Evolutionary conservation across 768 basidiomycete genomes (phyloP), one percentile per base, ranked within the genome.

Genomic region (Leccinum fibrillosum): DNA sequence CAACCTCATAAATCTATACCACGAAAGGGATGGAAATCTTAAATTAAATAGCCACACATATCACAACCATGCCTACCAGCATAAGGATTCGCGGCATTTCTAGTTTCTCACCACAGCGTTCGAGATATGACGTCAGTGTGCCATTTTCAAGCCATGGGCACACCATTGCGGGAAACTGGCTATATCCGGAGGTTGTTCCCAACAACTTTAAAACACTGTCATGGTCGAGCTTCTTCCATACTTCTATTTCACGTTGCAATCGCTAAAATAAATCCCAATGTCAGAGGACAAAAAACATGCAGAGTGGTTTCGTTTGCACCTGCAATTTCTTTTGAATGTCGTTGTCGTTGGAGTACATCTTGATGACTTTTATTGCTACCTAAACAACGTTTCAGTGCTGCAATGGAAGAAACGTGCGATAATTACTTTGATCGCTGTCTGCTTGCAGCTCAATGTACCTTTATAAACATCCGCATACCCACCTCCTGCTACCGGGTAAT

Each of bases 181-280:
- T 8, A n/a, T 13, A 50, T 21, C 30, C 49, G 5, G 30, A 50
- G 13, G 49, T 34, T 32, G 10, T 50, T 15, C 49, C 49, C 25
- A 50, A 12, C 4, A 50, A 25, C 5, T 30, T 7, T 10, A 61
- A 12, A 42, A 61, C 45, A 12, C 47, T 54, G 21, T 34, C 1
- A 34, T 59, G 57, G 4, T 42, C 26, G 28, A 61, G 53, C 21
- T 48, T 61, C 53, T 34, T 44, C 60, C 60, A 59, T 21, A 59
- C 35, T n/a, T 44, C 25, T 11, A 55, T 19, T 28, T 61, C 57
- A 5, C 45, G 44, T 49, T 28, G 45, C 10, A 61, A 32, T 26
- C 49, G 30, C 60, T 59, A 17, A 25, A 19, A 25, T 15, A 54
- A 15, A 54, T 6, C 15, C 11, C 1, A 21, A 4, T 19, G 19